These are phyloP conservation scores for Aethionema arabicum DNA, from an alignment of 345 rosid genomes.

Conservation along the genomic window DNA sequence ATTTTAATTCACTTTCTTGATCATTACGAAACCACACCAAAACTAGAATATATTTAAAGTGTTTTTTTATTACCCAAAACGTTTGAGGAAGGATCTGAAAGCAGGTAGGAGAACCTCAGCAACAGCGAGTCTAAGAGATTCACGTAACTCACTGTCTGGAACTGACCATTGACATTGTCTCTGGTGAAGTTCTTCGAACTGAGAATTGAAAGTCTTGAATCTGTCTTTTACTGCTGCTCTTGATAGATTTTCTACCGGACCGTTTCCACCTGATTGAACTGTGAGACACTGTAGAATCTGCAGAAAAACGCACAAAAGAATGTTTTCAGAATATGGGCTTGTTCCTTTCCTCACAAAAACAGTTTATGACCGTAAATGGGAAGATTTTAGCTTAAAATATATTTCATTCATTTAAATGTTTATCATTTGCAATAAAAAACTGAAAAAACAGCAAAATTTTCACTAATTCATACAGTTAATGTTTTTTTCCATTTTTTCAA, in stretches of 20 bases:
- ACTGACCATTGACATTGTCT: constrained; percentile 98
- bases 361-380: too few relatives aligned
- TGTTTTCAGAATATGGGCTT: not conserved
- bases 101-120: constrained; percentile 98
- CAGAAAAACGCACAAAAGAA: constrained; percentile 6
- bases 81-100: constrained; percentile 80
- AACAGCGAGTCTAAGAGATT: constrained; percentile 90
- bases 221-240: constrained; percentile 83
- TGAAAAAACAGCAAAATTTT: too few relatives aligned
- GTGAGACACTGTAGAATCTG: constrained; percentile 95
- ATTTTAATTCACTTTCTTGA: not conserved
- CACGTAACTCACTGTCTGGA: constrained; percentile 92
- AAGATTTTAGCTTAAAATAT: too few relatives aligned
- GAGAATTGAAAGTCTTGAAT: constrained; percentile 79
- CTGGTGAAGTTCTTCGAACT: constrained; percentile 89
- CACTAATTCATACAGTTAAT: too few relatives aligned
- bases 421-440: too few relatives aligned
- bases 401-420: too few relatives aligned
- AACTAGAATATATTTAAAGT: not conserved
- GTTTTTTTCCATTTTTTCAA: too few relatives aligned
- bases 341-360: too few relatives aligned
- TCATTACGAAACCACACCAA: constrained; percentile 12
- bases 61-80: constrained; percentile 55
- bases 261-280: constrained; percentile 51
- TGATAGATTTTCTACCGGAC: constrained; percentile 48